phyloP scores from a whole-genome alignment of 2,329 filamentous ascomycete genomes.

The Pseudocercospora macadamiae region DNA sequence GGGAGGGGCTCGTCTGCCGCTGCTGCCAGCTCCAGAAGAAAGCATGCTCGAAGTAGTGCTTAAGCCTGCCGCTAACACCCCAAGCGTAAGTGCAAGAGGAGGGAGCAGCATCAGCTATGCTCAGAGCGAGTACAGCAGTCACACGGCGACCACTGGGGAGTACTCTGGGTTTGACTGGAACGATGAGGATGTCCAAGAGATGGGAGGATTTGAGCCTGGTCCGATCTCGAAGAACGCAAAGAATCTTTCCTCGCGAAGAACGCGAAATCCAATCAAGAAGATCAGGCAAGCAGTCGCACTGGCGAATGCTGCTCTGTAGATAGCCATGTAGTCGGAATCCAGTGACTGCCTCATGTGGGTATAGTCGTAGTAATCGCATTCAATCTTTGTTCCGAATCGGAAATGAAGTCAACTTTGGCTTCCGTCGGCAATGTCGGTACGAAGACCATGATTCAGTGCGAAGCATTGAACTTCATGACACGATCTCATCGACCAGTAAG shows the following conservation, averaged over 20 bases:
- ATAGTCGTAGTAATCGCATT: no score
- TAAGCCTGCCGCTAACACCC: not conserved
- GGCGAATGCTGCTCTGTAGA: constrained; percentile 2
- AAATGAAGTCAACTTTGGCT: no score
- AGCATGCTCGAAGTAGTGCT: constrained; percentile 26
- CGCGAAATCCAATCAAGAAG: constrained; percentile 3
- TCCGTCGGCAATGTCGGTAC: no score
- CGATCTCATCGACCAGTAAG: no score
- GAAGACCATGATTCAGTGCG: no score
- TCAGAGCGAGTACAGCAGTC: constrained; percentile 10
- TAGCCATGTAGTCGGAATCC: not conserved
- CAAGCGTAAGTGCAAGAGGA: not conserved
- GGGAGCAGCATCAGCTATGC: not conserved
- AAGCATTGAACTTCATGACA: no score
- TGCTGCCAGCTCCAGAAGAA: constrained; percentile 27
- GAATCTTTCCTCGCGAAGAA: not conserved
- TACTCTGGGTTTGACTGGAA: not conserved
- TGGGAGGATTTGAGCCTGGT: not conserved
- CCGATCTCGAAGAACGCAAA: not conserved
- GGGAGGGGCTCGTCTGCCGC: constrained; percentile 15
- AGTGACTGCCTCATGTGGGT: no score
- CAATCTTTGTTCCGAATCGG: no score
- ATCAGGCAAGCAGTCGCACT: not conserved
- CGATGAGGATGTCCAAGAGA: not conserved
- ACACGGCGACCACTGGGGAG: not conserved